Base-by-base conservation (phyloP, 805 yeast species). In the Myxozyma udenii region DNA sequence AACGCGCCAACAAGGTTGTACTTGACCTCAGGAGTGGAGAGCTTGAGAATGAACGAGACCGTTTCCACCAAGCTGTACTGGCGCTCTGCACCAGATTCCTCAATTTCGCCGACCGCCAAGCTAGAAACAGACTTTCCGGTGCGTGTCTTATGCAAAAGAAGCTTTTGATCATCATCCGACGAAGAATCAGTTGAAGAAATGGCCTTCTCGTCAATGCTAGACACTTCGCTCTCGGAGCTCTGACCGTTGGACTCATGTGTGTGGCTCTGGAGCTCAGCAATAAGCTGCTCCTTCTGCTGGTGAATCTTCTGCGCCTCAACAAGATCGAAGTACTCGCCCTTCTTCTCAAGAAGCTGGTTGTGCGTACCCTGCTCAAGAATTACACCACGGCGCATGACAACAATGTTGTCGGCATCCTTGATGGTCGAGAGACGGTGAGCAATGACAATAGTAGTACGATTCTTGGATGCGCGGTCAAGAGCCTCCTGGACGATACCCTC, bases 401-500 rank as follows among this genome's bases (percentile, higher is more conserved):
- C 69, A 3, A 78, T 69, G 41, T 76, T 58, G 41, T 74, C 75
- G 55, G 80, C 77, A 56, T 76, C 76, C 53, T 68, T 70, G 37
- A 77, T 76, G 1, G 81, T 77, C 1, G 78, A 71, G 49, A 77
- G 66, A 49, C 81, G 65, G 59, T 77, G 81, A 9, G 81, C 81
- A 56, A 78, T 77, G 54, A 73, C 73, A 37, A 77, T 74, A 3
- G 83, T 74, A 3, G 81, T 78, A 2, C 68, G 48, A 37, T 64
- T 55, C 41, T 57, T 54, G 12, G 68, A 54, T 9, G 66, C 66
- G 6, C 64, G 59, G 43, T 66, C 62, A 46, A 81, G 66, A 35
- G 83, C 81, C 32, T 69, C 70, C 71, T 78, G 77, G 38, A 82
- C 83, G 6, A 79, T 73, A 54, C 79, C 81, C 62, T 81, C 86